These are phyloP conservation scores for Casuarina equisetifolia DNA, from an alignment of 306 rosid genomes.

Conservation along the genomic window DNA sequence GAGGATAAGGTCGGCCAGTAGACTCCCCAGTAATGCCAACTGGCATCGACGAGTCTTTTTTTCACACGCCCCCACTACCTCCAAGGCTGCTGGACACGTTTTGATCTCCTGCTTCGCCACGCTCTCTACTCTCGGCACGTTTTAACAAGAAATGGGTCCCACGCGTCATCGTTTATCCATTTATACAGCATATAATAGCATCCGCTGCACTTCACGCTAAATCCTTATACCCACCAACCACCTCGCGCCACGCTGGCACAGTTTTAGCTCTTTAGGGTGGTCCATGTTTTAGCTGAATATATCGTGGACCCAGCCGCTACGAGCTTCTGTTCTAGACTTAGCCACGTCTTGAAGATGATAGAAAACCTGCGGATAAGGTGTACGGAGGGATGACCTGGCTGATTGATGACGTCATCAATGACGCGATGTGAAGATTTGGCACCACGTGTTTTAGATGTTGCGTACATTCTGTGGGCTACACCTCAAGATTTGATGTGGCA, in stretches of 20 bases:
- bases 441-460: background rate
- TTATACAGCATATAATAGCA: background rate
- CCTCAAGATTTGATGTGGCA: background rate
- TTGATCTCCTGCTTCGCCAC: background rate
- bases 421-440: background rate
- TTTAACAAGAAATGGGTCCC: background rate
- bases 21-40: conserved; percentile 49
- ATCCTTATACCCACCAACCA: background rate
- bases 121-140: background rate
- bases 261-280: background rate
- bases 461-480: background rate
- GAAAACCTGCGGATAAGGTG: conserved; percentile 5
- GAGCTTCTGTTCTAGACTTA: background rate
- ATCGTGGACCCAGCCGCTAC: background rate
- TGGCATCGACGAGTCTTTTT: conserved; percentile 28
- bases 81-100: conserved; percentile 15
- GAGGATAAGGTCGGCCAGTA: conserved; percentile 60
- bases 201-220: background rate
- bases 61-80: conserved; percentile 33
- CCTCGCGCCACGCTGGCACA: background rate
- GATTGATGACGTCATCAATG: background rate
- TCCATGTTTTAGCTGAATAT: background rate
- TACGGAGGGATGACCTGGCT: background rate
- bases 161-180: conserved; percentile 7
- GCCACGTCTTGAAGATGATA: conserved; percentile 1